phyloP scores from a whole-genome alignment of 225 moss, liverwort and hornwort genomes.

The Pleurozium schreberi region DNA sequence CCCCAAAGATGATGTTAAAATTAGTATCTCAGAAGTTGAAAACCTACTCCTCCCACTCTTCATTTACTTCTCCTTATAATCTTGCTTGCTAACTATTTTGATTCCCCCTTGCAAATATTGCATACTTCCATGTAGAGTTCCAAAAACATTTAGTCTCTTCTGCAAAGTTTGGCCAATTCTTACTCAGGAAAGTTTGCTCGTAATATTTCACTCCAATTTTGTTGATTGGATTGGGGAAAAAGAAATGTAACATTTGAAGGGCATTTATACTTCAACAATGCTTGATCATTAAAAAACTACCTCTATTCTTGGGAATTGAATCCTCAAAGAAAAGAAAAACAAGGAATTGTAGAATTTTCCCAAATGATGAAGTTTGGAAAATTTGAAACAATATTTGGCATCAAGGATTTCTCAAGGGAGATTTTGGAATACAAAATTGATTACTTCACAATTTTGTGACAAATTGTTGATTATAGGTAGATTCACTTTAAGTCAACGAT shows the following conservation, averaged over 20 bases:
- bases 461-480: not conserved
- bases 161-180: not conserved
- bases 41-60: not conserved
- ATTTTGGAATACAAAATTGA: not conserved
- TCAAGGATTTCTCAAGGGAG: not conserved
- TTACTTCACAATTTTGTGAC: accelerated
- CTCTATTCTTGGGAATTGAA: not conserved
- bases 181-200: accelerated
- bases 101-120: not conserved
- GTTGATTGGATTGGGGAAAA: not conserved
- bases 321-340: accelerated
- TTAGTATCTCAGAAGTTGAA: accelerated
- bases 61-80: not conserved
- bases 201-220: not conserved
- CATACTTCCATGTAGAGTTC: not conserved
- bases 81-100: not conserved
- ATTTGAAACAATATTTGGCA: not conserved
- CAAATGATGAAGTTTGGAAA: not conserved
- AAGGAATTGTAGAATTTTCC: not conserved
- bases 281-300: accelerated
- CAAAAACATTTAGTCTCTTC: accelerated
- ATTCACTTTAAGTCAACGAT: not conserved
- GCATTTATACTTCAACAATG: not conserved
- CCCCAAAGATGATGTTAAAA: too few relatives aligned
- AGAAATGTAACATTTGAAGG: not conserved